Percentiles rank a stretch among this genome's conserved stretches.
Conservation (phyloP, 2,329 filamentous ascomycete genomes). For the Xylariaceae sp. region DNA sequence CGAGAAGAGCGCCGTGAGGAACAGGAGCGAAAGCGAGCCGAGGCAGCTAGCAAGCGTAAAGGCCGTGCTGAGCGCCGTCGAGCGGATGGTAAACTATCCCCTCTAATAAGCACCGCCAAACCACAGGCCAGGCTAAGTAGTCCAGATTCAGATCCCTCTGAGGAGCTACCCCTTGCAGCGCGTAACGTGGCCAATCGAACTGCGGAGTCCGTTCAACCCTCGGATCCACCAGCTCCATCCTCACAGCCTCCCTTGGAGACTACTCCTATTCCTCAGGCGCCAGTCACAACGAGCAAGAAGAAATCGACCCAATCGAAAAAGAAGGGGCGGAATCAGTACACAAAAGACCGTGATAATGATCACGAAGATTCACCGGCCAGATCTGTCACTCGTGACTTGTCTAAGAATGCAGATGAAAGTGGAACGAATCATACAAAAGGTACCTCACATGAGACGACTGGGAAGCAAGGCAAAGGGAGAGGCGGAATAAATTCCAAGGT, state of each 20-base stretch:
- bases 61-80: constrained; percentile 75
- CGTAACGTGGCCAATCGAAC: constrained; percentile 36
- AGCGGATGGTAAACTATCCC: constrained; percentile 61
- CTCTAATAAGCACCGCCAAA: constrained; percentile 19
- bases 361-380: constrained; percentile 53
- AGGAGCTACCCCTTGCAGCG: constrained; percentile 57
- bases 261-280: constrained; percentile 39
- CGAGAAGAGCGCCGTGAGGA: constrained; percentile 74
- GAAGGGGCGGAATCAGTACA: constrained; percentile 75
- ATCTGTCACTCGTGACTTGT: constrained; percentile 49
- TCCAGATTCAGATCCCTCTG: constrained; percentile 67
- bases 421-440: constrained; percentile 33
- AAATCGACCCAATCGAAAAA: constrained; percentile 56
- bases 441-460: constrained; percentile 35
- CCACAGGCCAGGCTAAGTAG: constrained; percentile 32
- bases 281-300: constrained; percentile 56
- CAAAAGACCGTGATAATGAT: constrained; percentile 64
- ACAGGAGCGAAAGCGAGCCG: constrained; percentile 66
- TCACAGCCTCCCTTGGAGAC: constrained; percentile 47
- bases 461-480: constrained; percentile 55
- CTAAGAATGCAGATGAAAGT: constrained; percentile 44
- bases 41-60: constrained; percentile 75
- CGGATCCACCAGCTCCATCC: constrained; percentile 42
- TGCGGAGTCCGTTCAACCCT: constrained; percentile 33
- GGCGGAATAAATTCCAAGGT: constrained; percentile 61